These are phyloP conservation scores for Leptographium procerum DNA, from an alignment of 2,329 filamentous ascomycete species.

Conservation along the genomic window DNA sequence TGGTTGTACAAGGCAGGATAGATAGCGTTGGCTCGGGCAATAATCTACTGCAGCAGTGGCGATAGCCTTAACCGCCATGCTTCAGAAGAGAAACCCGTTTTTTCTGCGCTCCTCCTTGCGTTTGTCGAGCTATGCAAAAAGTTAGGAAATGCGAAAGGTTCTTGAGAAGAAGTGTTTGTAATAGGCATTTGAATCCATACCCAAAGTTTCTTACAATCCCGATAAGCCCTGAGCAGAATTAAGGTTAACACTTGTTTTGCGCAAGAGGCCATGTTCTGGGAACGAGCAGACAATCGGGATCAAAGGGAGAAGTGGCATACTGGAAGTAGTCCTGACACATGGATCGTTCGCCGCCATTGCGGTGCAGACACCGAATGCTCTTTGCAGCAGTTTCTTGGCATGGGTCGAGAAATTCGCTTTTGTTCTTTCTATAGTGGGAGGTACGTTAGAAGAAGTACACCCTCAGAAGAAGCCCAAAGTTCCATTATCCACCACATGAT, in stretches of 20 bases:
- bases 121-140: slow-evolving; percentile 5
- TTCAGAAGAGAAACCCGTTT: slow-evolving; percentile 1
- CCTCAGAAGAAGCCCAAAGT: not conserved
- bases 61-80: not conserved
- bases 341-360: slow-evolving; percentile 76
- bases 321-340: slow-evolving; percentile 96
- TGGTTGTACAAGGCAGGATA: not conserved
- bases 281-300: too few relatives aligned
- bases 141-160: not conserved
- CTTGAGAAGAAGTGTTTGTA: not conserved
- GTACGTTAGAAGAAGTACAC: not conserved
- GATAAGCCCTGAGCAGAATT: slow-evolving; percentile 52
- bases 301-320: slow-evolving; percentile 33
- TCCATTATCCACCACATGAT: not conserved
- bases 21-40: not conserved
- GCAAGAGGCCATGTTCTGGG: not conserved
- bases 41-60: not conserved
- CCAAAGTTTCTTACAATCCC: slow-evolving; percentile 92
- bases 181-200: slow-evolving; percentile 34
- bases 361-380: slow-evolving; percentile 78
- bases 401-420: slow-evolving; percentile 87
- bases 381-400: slow-evolving; percentile 83
- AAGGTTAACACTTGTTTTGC: slow-evolving; percentile 3
- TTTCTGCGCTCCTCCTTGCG: slow-evolving; percentile 12
- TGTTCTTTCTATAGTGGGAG: slow-evolving; percentile 53